Conservation (phyloP, 2,329 filamentous ascomycete species). For the Clonostachys sp. region DNA sequence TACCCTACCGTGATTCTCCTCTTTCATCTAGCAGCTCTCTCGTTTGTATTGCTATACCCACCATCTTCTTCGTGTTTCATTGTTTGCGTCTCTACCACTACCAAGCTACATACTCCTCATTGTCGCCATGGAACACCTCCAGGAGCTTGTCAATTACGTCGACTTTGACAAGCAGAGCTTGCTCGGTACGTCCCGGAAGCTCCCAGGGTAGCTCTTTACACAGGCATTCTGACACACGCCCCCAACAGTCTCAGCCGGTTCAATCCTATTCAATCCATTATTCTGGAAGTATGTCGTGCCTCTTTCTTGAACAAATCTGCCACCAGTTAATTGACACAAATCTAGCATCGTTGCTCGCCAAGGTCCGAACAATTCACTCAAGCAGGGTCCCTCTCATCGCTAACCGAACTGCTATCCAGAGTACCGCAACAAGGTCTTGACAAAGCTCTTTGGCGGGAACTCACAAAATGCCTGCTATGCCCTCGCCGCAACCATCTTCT, state of each 20-base stretch:
- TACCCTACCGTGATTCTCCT: background rate
- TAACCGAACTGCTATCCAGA: slow-evolving; percentile 45
- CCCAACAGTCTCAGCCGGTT: slow-evolving; percentile 65
- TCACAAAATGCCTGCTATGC: slow-evolving; percentile 80
- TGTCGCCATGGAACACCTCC: slow-evolving; percentile 7
- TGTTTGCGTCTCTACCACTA: background rate
- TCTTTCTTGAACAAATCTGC: too few relatives aligned
- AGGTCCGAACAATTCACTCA: slow-evolving; percentile 44
- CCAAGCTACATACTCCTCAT: background rate
- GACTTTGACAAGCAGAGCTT: slow-evolving; percentile 66
- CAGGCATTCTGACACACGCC: background rate
- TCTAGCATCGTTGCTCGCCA: slow-evolving; percentile 76
- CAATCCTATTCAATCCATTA: slow-evolving; percentile 94
- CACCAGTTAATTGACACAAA: background rate
- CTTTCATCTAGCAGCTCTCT: background rate
- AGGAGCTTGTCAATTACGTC: slow-evolving; percentile 56
- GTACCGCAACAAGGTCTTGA: slow-evolving; percentile 86
- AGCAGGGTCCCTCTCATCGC: background rate
- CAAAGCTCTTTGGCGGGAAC: slow-evolving; percentile 77
- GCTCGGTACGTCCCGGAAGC: slow-evolving; percentile 44
- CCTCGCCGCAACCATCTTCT: slow-evolving; percentile 86
- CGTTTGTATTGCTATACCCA: background rate
- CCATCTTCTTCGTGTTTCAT: background rate
- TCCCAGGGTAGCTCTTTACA: background rate
- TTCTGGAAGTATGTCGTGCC: slow-evolving; percentile 87